These are phyloP conservation scores for Aspergillus bertholletiae DNA, from an alignment of 495 filamentous ascomycete genomes.

Conservation along the genomic window DNA sequence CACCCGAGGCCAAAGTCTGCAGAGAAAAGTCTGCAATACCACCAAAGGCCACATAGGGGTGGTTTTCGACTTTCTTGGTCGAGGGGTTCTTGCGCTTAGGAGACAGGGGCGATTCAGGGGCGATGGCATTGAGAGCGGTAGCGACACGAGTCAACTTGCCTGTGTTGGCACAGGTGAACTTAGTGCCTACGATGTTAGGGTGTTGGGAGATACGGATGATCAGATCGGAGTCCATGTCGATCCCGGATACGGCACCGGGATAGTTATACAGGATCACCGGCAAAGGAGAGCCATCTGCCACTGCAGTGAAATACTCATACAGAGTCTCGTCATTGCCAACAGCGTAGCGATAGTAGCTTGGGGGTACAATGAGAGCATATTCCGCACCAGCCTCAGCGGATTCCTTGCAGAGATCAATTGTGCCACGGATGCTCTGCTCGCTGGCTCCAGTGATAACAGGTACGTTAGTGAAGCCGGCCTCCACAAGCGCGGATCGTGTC, in stretches of 20 bases:
- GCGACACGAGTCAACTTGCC: constrained; percentile 86
- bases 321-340: constrained; percentile 73
- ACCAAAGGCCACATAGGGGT: constrained; percentile 80
- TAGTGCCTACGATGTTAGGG: constrained; percentile 81
- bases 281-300: constrained; percentile 71
- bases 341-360: constrained; percentile 77
- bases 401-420: constrained; percentile 69
- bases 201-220: constrained; percentile 77
- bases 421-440: constrained; percentile 74
- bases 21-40: constrained; percentile 86
- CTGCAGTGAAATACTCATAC: constrained; percentile 69
- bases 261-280: constrained; percentile 90
- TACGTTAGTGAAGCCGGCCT: constrained; percentile 69
- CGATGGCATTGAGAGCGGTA: constrained; percentile 69
- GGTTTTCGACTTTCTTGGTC: constrained; percentile 40
- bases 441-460: constrained; percentile 79
- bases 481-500: constrained; percentile 78
- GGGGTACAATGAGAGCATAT: constrained; percentile 73
- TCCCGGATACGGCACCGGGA: constrained; percentile 83
- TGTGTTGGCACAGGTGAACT: constrained; percentile 89
- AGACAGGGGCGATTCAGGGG: constrained; percentile 44
- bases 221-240: constrained; percentile 89
- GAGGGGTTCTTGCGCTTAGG: constrained; percentile 21
- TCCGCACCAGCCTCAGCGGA: constrained; percentile 70
- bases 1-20: constrained; percentile 76